Conservation (phyloP, 805 yeast species). For the Saccharomycopsis capsularis region DNA sequence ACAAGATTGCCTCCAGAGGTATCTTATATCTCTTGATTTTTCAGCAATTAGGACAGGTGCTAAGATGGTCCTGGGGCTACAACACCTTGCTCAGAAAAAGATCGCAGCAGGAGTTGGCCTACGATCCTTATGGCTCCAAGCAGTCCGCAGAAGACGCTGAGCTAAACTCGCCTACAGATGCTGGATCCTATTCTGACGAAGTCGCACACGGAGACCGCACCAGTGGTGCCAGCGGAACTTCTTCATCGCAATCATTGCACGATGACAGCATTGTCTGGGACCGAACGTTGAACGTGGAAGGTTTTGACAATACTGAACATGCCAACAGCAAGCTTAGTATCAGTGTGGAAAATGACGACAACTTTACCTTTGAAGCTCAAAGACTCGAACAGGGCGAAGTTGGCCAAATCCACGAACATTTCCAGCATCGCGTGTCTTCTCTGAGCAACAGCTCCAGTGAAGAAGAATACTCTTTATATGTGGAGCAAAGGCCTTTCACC, state of each 20-base stretch:
- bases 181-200: not conserved
- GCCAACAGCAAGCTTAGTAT: not conserved
- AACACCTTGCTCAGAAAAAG: conserved; percentile 57
- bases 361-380: not conserved
- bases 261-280: not conserved
- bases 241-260: too few species aligned
- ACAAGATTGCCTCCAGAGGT: conserved; percentile 72
- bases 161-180: not conserved
- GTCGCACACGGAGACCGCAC: conserved; percentile 7
- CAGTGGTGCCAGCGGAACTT: not conserved
- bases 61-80: conserved; percentile 86
- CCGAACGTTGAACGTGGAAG: not conserved
- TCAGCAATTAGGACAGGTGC: conserved; percentile 76
- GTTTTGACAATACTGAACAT: not conserved
- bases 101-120: conserved; percentile 24
- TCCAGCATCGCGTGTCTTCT: too few species aligned
- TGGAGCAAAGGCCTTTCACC: not conserved
- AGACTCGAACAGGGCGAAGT: not conserved
- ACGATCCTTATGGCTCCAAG: conserved; percentile 16
- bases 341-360: not conserved
- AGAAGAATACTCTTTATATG: not conserved
- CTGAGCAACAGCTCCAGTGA: not conserved
- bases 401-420: not conserved
- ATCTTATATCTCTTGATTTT: conserved; percentile 65
- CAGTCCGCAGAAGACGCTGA: not conserved